These are phyloP conservation scores for Chrysanthemum makinoi DNA, from an alignment of 129 eudicot genomes.

Conservation along the genomic window DNA sequence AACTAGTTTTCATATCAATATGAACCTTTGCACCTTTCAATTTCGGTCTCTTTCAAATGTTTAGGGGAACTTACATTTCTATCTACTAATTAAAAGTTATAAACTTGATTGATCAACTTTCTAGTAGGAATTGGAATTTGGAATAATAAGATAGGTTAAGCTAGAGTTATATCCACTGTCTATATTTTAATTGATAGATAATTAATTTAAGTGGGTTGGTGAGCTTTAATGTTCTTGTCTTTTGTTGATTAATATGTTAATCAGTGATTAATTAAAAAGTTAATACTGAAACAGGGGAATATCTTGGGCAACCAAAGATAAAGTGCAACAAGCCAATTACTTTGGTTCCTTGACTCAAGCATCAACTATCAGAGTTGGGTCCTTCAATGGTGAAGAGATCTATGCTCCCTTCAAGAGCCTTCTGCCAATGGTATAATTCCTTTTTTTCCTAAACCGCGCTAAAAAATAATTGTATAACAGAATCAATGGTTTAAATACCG, in stretches of 20 bases:
- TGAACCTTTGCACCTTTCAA: no score
- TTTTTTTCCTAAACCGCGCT: not conserved
- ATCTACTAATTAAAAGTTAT: no score
- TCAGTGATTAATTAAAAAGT: not conserved
- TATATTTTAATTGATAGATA: not conserved
- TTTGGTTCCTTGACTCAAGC: constrained; percentile 98
- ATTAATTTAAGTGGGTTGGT: constrained; percentile 4
- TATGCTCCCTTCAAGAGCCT: constrained; percentile 98
- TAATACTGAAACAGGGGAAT: constrained; percentile 66
- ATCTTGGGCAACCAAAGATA: constrained; percentile 98
- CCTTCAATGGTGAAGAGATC: constrained; percentile 95
- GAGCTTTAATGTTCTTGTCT: not conserved
- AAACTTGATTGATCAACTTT: not conserved
- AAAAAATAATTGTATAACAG: not conserved
- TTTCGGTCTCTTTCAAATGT: no score
- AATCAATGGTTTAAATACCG: not conserved
- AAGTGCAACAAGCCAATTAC: constrained; percentile 89
- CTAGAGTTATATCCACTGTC: constrained; percentile 17
- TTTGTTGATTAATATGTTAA: not conserved
- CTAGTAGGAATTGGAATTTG: not conserved
- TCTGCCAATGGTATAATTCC: constrained; percentile 77
- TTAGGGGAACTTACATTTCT: no score
- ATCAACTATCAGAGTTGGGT: constrained; percentile 89
- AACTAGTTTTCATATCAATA: no score
- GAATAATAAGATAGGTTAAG: not conserved